phyloP scores from a whole-genome alignment of 257 asterid genomes.

The Solanum pinnatisectum region DNA sequence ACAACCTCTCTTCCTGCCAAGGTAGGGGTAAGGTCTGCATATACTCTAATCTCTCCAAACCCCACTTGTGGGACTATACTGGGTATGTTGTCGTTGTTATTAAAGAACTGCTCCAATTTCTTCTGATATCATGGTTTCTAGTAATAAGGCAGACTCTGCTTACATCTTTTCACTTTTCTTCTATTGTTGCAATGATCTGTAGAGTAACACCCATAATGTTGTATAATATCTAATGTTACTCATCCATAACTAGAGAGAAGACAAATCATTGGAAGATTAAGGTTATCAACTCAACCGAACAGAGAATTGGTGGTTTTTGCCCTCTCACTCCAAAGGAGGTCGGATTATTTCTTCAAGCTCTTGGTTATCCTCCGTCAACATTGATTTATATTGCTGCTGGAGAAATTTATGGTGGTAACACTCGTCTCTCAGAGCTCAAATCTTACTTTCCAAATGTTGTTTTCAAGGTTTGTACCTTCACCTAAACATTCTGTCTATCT shows the following conservation, averaged over 20 bases:
- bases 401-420: conserved; percentile 75
- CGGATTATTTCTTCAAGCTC: conserved; percentile 79
- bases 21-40: neutral
- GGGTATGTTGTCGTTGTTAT: neutral
- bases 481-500: neutral
- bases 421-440: conserved; percentile 71
- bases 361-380: conserved; percentile 73
- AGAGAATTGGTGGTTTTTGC: conserved; percentile 78
- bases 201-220: neutral
- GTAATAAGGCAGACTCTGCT: neutral
- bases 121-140: neutral
- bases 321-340: conserved; percentile 97
- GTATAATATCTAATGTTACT: neutral
- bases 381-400: conserved; percentile 92
- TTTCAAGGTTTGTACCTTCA: conserved; percentile 43
- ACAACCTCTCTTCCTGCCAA: neutral
- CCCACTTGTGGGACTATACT: neutral
- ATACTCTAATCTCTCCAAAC: neutral
- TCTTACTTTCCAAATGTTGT: conserved; percentile 74
- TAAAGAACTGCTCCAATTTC: neutral
- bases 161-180: neutral
- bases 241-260: conserved; percentile 42
- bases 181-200: neutral
- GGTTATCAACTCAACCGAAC: conserved; percentile 74
- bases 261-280: conserved; percentile 91